These are phyloP conservation scores for Penicillium subrubescens DNA, from an alignment of 495 filamentous ascomycete species.

Conservation along the genomic window DNA sequence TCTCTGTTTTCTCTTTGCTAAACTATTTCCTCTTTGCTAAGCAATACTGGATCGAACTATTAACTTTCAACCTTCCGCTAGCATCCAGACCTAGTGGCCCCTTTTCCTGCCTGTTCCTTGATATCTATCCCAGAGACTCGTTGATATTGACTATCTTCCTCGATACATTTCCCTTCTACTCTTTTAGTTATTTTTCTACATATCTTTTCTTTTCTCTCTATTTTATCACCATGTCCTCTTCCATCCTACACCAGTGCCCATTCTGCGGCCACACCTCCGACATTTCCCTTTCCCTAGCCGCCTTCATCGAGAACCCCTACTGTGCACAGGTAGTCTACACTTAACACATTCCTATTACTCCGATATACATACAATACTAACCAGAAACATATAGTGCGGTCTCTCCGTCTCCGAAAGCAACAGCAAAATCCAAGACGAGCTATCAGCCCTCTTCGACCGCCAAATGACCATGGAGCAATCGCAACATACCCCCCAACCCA, in stretches of 20 bases:
- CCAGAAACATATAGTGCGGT: constrained; percentile 35
- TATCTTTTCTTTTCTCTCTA: neutral
- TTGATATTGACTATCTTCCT: neutral
- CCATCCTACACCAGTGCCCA: constrained; percentile 39
- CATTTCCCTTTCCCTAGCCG: constrained; percentile 34
- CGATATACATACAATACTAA: constrained; percentile 10
- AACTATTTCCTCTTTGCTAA: neutral
- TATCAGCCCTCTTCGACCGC: constrained; percentile 65
- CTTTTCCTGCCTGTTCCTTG: neutral
- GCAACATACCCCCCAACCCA: constrained; percentile 17
- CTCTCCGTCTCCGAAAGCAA: constrained; percentile 44
- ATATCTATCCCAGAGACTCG: neutral
- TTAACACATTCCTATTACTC: neutral
- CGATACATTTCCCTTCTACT: neutral
- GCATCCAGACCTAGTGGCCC: neutral
- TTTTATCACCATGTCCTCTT: constrained; percentile 34
- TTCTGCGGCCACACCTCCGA: constrained; percentile 41
- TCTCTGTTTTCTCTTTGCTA: neutral
- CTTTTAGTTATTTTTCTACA: neutral
- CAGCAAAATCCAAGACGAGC: constrained; percentile 63
- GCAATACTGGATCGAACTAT: neutral
- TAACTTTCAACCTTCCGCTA: neutral
- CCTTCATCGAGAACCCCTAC: constrained; percentile 36
- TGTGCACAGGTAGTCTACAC: constrained; percentile 34
- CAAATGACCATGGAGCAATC: constrained; percentile 52